Base-by-base conservation (phyloP, 2,329 filamentous ascomycete genomes). In the Aspergillus sp. region DNA sequence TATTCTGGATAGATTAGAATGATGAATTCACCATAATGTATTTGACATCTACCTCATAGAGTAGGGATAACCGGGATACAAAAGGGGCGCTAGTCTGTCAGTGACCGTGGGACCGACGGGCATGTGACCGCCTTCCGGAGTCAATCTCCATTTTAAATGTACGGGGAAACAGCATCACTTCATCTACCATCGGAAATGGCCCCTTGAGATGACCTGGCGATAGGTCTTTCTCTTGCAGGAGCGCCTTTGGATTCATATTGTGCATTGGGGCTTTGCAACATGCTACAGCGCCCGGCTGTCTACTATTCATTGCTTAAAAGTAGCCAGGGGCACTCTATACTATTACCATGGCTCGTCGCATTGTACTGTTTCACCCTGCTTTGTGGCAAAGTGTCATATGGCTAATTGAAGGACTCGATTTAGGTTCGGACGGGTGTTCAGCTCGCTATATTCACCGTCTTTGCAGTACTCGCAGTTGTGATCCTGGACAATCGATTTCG, bases 401-500 rank as follows among this genome's bases (percentile, higher is more conserved):
- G 19, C 19, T 19, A 19, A 19, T 19, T 4, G 19, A 19, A 19
- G 19, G 19, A 19, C 8, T 38, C 13, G n/a, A n/a, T 46, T 3
- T 50, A 79, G 76, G 70, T 78, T 45, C 74, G 76, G 44, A 89
- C 89, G 51, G 79, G 85, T 60, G 74, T 86, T 62, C 88, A 96
- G 77, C 81, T 93, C 61, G 74, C 78, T 51, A 74, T 81, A 45
- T 75, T 89, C 45, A 74, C 80, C 44, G 64, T 79, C 53, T 72
- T 89, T 59, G 79, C 85, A 54, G 73, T 91, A 54, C 62, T 90
- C 57, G 69, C 91, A 58, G 69, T 90, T 53, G 82, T 91, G 66
- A 78, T 95, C 65, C 83, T 95, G 72, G 90, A 96, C 70, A 87
- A 84, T 61, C 88, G 86, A 64, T 95, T 93, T 72, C 81, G 87